Base-by-base conservation (phyloP, 352 stramenopile genomes). In the Phytophthora aleatoria region DNA sequence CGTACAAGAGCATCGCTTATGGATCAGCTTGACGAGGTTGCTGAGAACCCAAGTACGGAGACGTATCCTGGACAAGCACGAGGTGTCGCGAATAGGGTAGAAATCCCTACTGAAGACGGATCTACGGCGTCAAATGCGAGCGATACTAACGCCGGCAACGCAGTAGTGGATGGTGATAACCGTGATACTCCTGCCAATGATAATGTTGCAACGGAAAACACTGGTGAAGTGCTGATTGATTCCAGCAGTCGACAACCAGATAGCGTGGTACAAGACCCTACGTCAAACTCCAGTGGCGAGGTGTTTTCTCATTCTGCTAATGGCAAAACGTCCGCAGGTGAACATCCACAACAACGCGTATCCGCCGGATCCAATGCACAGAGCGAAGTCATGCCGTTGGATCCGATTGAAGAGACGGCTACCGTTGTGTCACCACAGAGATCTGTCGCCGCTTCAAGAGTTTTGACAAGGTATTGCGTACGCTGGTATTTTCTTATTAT, bases 381-480 rank as follows among this genome's bases (percentile, higher is more conserved):
- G 35, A 66, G 39, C 49, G 61, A 67, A 38, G 43, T 62, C 2
- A 43, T 57, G 13, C 31, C 53, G n/a, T 49, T 63, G 38, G 33
- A 39, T 50, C 6, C 43, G 12, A 16, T 16, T 2, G 39, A 55
- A 47, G 57, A 55, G 20, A 33, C 36, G 16, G 15, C 27, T 45
- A 16, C 3, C 2, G 30, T 26, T 16, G 13, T 24, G 10, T 54
- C 50, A 5, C 36, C 44, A 49, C 48, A 57, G 33, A 60, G 20
- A 35, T 51, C 53, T 20, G 13, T 11, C 3, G 12, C 12, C 13
- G 26, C 28, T 38, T 35, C 38, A 50, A 54, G 13, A 61, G 55
- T 48, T 47, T 33, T 45, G 16, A 30, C 43, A 69, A 72, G 68
- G 68, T 76, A 76, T 26, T 45, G n/a, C 11, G 16, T 13, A 57